Base-by-base conservation (phyloP, 345 rosid genomes). In the Iberis pinnata region DNA sequence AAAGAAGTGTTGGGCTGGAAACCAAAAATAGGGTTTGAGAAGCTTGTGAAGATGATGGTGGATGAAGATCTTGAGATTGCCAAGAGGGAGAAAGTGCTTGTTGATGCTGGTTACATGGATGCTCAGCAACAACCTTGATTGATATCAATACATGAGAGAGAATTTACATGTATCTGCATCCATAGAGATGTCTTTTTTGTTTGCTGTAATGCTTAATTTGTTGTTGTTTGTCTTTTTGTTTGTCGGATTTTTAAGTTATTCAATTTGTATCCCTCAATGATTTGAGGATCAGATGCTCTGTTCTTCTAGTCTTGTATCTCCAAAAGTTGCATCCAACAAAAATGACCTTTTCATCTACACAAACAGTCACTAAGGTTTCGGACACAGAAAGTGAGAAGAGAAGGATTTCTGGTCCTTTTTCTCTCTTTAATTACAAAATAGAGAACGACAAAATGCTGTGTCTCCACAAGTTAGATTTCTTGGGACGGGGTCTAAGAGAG, bases 1-100 rank as follows among this genome's bases (percentile, higher is more conserved):
- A 79, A 76, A 59, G 32, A 64, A 14, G 78, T 67, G 13, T 70
- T 79, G 60, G 88, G 84, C 0, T 88, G 96, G 96, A 84, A 68
- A 46, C 97, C 97, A 2, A 67, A 67, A 19, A 89, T 88, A 0
- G 95, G 95, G 35, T 88, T 88, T 37, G 79, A 82, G 81, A 71
- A 82, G 57, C 49, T 88, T 61, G 97, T 88, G 73, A 82, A 76
- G 88, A 88, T 82, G 97, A 88, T 88, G 97, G 88, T 88, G 2
- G 92, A 80, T 53, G 84, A 88, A 68, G 97, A 88, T 54, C 37
- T 88, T 39, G 90, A 79, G 61, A 18, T 88, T 49, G 97, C 95
- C 9, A 85, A 85, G 63, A 79, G 90, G 63, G 95, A 88, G 97
- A 88, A 85, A 68, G 85, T 88, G 43, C 97, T 88, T 42, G 95